phyloP scores from a whole-genome alignment of 768 basidiomycete species.

The Rhizopogon vesiculosus region DNA sequence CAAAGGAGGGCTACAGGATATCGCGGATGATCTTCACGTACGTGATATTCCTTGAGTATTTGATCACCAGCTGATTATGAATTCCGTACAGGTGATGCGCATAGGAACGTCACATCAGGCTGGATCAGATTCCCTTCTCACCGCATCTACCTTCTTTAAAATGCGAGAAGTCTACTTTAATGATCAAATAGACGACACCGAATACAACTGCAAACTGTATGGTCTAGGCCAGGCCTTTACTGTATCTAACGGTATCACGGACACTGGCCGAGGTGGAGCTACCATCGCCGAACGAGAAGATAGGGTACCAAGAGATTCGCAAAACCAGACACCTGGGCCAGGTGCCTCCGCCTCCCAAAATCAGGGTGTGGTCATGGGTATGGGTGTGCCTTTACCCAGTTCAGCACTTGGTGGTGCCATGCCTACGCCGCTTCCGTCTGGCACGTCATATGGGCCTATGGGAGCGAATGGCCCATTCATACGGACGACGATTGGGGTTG shows the following conservation, averaged over 20 bases:
- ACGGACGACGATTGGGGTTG: conserved; percentile 54
- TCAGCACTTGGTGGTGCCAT: conserved; percentile 34
- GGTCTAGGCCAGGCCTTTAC: conserved; percentile 80
- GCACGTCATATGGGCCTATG: conserved; percentile 59
- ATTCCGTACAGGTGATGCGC: conserved; percentile 64
- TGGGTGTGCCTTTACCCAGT: conserved; percentile 36
- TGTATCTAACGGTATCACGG: conserved; percentile 58
- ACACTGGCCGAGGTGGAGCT: conserved; percentile 63
- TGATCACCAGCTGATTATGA: background rate
- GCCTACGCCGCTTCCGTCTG: conserved; percentile 38
- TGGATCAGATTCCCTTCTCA: conserved; percentile 94
- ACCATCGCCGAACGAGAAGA: conserved; percentile 84
- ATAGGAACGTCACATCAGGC: conserved; percentile 93
- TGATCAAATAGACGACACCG: conserved; percentile 78
- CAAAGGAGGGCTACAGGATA: conserved; percentile 89
- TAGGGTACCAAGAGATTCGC: conserved; percentile 45
- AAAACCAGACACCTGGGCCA: conserved; percentile 52
- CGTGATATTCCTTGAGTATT: conserved; percentile 21
- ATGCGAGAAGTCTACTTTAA: conserved; percentile 91
- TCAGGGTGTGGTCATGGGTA: conserved; percentile 44
- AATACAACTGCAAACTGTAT: conserved; percentile 81
- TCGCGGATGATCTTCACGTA: conserved; percentile 94
- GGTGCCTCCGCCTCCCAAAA: conserved; percentile 32
- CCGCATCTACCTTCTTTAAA: conserved; percentile 93
- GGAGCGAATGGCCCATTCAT: conserved; percentile 58